These are phyloP conservation scores for Coniophora puteana DNA, from an alignment of 1,284 basidiomycete genomes.

Conservation along the genomic window DNA sequence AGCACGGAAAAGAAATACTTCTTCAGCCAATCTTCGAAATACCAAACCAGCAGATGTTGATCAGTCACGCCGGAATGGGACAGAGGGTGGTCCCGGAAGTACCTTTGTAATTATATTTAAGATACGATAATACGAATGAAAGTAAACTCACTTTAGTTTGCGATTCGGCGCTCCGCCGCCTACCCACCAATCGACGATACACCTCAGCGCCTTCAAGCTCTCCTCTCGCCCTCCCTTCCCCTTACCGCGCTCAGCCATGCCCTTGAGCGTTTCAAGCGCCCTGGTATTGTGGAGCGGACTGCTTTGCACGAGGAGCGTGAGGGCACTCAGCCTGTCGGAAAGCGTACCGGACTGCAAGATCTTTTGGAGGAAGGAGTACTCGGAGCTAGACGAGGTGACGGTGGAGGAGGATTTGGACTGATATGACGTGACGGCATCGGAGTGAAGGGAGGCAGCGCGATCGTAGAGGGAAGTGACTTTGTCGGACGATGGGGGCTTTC, in stretches of 20 bases:
- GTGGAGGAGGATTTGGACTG: conserved; percentile 37
- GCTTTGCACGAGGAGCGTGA: conserved; percentile 88
- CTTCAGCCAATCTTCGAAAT: conserved; percentile 97
- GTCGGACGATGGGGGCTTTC: conserved; percentile 31
- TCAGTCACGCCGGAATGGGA: conserved; percentile 67
- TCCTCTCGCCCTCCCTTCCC: conserved; percentile 90
- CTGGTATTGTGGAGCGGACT: conserved; percentile 88
- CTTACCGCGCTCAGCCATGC: conserved; percentile 72
- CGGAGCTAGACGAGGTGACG: conserved; percentile 43
- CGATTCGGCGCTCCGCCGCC: conserved; percentile 80
- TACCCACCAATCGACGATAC: conserved; percentile 96
- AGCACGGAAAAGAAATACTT: conserved; percentile 94
- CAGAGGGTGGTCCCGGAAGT: conserved; percentile 91
- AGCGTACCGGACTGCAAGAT: conserved; percentile 88
- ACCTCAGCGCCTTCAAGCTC: conserved; percentile 84
- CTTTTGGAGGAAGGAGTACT: conserved; percentile 78
- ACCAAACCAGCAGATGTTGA: conserved; percentile 77
- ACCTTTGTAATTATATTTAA: conserved; percentile 42
- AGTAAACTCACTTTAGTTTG: conserved; percentile 71
- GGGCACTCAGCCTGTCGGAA: conserved; percentile 89
- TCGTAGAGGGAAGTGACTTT: conserved; percentile 44
- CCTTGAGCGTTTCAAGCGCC: conserved; percentile 73
- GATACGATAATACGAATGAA: background rate
- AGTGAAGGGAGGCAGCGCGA: conserved; percentile 50
- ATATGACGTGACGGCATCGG: conserved; percentile 45